A percentile compares a stretch with the other conserved stretches of the same genome.
Conservation (phyloP, 805 yeast genomes). For the Soucietia sequanensis region DNA sequence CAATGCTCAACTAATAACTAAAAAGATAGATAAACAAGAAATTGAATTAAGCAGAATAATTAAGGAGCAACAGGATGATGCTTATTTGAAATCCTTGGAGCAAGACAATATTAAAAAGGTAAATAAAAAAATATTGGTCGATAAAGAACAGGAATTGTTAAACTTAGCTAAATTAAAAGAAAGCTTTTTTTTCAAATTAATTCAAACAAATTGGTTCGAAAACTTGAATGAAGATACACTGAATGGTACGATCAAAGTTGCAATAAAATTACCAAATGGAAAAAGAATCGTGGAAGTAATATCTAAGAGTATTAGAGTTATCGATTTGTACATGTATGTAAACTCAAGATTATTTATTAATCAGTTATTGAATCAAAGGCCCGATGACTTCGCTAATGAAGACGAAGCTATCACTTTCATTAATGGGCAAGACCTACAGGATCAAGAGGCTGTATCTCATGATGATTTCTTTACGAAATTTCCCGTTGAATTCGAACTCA, state of each 20-base stretch:
- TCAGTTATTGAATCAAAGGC: constrained; percentile 1
- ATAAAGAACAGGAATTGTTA: constrained; percentile 5
- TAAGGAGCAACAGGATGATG: constrained; percentile 43
- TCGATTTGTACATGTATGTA: constrained; percentile 51
- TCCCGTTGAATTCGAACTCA: constrained; percentile 34
- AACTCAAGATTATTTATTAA: constrained; percentile 35
- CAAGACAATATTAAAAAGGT: constrained; percentile 40
- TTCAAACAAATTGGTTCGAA: constrained; percentile 12
- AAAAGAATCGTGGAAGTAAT: constrained; percentile 47
- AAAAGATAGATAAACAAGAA: constrained; percentile 39
- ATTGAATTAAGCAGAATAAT: constrained; percentile 37
- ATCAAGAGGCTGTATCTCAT: constrained; percentile 7
- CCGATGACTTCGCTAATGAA: constrained; percentile 12
- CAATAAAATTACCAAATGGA: constrained; percentile 57
- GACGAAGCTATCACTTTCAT: constrained; percentile 10
- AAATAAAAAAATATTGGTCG: constrained; percentile 7
- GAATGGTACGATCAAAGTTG: constrained; percentile 36
- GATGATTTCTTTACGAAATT: constrained; percentile 24
- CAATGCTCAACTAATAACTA: constrained; percentile 38
- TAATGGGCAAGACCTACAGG: constrained; percentile 6
- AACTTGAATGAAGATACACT: constrained; percentile 6
- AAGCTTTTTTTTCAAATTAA: constrained; percentile 17
- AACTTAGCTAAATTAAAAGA: constrained; percentile 11
- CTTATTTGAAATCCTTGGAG: constrained; percentile 39
- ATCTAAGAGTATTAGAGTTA: constrained; percentile 32